A percentile compares a stretch with the other conserved stretches of the same genome.
These are phyloP conservation scores for Fragosphaeria purpurea DNA, from an alignment of 2,329 filamentous ascomycete species.

Conservation along the genomic window DNA sequence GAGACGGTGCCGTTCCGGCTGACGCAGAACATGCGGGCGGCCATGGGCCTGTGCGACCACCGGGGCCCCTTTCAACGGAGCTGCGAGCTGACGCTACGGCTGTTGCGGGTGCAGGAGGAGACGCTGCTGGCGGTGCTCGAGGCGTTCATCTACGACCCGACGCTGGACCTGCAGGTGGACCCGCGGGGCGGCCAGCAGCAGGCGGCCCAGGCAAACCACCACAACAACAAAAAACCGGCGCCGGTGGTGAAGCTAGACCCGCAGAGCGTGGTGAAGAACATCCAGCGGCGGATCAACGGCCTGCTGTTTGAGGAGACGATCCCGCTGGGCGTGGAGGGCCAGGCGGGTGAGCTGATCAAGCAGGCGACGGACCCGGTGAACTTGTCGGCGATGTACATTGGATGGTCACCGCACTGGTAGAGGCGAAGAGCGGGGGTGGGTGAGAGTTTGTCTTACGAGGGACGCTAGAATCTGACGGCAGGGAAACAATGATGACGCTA, in stretches of 20 bases:
- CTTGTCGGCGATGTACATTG: constrained; percentile 91
- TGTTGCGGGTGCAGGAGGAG: constrained; percentile 85
- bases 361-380: constrained; percentile 74
- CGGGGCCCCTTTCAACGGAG: constrained; percentile 88
- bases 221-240: constrained; percentile 47
- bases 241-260: constrained; percentile 42
- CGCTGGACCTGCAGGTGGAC: constrained; percentile 66
- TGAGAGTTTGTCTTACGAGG: not conserved
- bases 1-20: constrained; percentile 93
- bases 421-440: too few relatives aligned
- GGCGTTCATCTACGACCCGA: constrained; percentile 94
- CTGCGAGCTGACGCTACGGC: constrained; percentile 75
- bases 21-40: constrained; percentile 97
- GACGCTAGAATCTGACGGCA: too few relatives aligned
- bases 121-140: constrained; percentile 96
- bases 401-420: constrained; percentile 62
- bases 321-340: constrained; percentile 86
- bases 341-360: constrained; percentile 90
- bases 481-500: too few relatives aligned
- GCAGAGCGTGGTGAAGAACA: constrained; percentile 76
- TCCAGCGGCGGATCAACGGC: constrained; percentile 76
- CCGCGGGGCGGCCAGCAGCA: constrained; percentile 17
- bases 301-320: constrained; percentile 80
- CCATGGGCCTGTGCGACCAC: constrained; percentile 89
- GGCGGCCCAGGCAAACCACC: constrained; percentile 32